Percentiles rank a stretch among this genome's conserved stretches.
Conservation (phyloP, 225 moss, liverwort and hornwort genomes). For the Marchantia paleacea region DNA sequence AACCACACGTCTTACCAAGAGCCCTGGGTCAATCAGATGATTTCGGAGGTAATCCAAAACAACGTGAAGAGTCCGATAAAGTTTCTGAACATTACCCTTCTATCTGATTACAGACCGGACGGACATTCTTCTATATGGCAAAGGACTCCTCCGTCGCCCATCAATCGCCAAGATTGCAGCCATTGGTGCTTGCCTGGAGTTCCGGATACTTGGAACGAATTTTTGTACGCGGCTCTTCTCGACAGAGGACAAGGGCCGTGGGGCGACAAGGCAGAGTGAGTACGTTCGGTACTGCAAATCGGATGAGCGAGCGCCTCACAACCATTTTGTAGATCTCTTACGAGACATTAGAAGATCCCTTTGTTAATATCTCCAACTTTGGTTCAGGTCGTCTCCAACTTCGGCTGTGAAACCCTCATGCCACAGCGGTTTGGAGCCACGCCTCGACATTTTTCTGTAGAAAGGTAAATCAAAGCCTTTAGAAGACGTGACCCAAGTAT, state of each 20-base stretch:
- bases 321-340: conserved; percentile 1
- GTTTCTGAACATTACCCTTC: conserved; percentile 65
- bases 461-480: no score
- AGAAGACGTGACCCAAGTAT: not conserved
- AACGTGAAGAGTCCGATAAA: conserved; percentile 37
- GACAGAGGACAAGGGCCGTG: conserved; percentile 44
- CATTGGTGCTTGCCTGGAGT: conserved; percentile 93
- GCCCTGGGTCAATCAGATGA: conserved; percentile 45
- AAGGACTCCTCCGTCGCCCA: conserved; percentile 45
- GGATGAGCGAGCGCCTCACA: not conserved
- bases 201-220: conserved; percentile 79
- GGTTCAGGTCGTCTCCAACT: not conserved
- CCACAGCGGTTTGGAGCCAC: no score
- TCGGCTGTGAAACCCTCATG: not conserved
- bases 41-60: conserved; percentile 24
- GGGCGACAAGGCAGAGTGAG: conserved; percentile 25
- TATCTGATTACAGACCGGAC: conserved; percentile 67
- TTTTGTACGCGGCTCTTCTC: conserved; percentile 54
- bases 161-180: conserved; percentile 74
- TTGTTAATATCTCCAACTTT: conserved; percentile 1
- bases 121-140: conserved; percentile 67
- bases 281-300: not conserved
- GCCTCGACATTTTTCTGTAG: no score
- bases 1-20: conserved; percentile 50
- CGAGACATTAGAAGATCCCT: not conserved